Evolutionary conservation across 805 yeast genomes (phyloP).

Genomic region (Wickerhamomyces bisporus): DNA sequence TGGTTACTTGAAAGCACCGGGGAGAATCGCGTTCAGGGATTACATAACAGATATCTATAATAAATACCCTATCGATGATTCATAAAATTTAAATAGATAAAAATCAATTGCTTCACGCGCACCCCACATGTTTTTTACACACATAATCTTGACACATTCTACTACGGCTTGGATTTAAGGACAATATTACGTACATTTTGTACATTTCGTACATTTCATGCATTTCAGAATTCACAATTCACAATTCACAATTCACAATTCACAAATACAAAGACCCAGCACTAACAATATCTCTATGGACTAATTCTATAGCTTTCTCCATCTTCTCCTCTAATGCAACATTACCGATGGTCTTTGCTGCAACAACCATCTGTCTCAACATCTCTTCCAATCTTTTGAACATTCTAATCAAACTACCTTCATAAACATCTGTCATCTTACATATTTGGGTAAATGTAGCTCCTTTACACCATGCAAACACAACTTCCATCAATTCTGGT

Average conservation of each 20-base stretch:
- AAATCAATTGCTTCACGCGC: not conserved
- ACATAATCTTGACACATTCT: not conserved
- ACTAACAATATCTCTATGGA: constrained; percentile 93
- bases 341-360: constrained; percentile 94
- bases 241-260: not conserved
- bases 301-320: constrained; percentile 78
- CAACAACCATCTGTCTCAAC: constrained; percentile 81
- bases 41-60: too few species aligned
- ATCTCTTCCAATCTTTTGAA: constrained; percentile 93
- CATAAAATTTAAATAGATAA: too few species aligned
- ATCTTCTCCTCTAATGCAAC: constrained; percentile 79
- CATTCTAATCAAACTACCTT: constrained; percentile 92
- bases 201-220: too few species aligned
- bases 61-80: too few species aligned
- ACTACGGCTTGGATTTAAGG: constrained; percentile 1
- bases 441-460: constrained; percentile 95
- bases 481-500: constrained; percentile 95
- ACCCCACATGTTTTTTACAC: constrained; percentile 1
- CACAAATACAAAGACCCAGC: constrained; percentile 85
- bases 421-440: constrained; percentile 98
- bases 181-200: too few species aligned
- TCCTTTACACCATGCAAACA: constrained; percentile 94
- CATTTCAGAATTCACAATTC: too few species aligned
- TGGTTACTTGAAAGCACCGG: not conserved
- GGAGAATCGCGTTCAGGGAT: not conserved